Base-by-base conservation (phyloP, 345 rosid genomes). In the Acer campestre region DNA sequence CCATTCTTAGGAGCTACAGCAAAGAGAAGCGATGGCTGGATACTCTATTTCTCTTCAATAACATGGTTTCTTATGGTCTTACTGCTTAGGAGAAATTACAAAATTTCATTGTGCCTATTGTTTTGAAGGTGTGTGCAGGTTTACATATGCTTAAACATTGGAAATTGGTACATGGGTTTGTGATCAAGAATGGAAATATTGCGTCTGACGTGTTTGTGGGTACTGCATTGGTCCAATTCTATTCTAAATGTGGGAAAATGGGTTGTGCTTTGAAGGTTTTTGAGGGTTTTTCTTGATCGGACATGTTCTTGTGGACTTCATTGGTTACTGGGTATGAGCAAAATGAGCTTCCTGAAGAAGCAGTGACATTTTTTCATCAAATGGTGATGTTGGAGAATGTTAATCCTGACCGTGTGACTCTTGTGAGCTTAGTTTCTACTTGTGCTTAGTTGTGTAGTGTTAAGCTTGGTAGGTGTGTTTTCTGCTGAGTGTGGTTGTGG, bases 311-410 rank as follows among this genome's bases (percentile, higher is more conserved):
- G 1, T 89, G 91, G 91, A 89, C 92, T 82, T 85, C 87, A 67
- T 77, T 91, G 89, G 82, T 89, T 78, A 86, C 81, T 76, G 93
- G 91, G 61, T 91, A 80, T 73, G 85, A 86, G 72, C 86, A 82
- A 77, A 88, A 88, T 55, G 84, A 87, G 1, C 75, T 22, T 79
- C 72, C 85, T 16, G 79, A 38, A 61, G 73, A 89, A 61, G 92
- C 91, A 4, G 71, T 88, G 23, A 42, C 48, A 1, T 63, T 89
- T 79, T 86, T 89, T 73, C 77, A 83, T 62, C 77, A 68, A 84
- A 82, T 77, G 84, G 83, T 75, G 16, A 31, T 79, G 75, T 74
- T 67, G 75, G 71, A 83, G 25, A 78, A 81, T 73, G 66, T 86
- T 73, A 66, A 11, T 55, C 88, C 84, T 22, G 91, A 84, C 59